phyloP scores from a whole-genome alignment of 2,329 filamentous ascomycete genomes.

The Hymenotorrendiella dingleyae region DNA sequence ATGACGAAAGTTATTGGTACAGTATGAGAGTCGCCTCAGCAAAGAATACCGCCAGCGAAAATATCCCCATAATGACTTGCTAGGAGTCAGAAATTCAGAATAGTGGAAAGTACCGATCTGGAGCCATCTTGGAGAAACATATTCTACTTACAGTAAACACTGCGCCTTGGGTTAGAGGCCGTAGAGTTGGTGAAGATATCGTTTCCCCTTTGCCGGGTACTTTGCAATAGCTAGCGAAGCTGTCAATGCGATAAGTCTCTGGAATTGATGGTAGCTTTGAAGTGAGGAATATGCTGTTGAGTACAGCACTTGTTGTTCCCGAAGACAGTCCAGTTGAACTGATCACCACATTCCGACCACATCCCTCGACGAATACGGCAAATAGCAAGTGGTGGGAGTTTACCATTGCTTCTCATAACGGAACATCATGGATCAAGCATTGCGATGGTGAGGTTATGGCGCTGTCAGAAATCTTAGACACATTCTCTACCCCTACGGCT shows the following conservation, averaged over 20 bases:
- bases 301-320: conserved; percentile 20
- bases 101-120: neutral
- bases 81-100: neutral
- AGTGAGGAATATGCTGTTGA: conserved; percentile 1
- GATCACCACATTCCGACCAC: neutral
- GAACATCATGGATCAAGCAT: conserved; percentile 27
- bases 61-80: conserved; percentile 32
- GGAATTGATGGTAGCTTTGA: conserved; percentile 28
- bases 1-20: conserved; percentile 44
- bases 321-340: conserved; percentile 8
- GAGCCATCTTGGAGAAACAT: conserved; percentile 38
- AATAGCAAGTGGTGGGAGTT: conserved; percentile 29
- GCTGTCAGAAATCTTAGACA: neutral
- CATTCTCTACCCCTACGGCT: neutral
- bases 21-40: conserved; percentile 44
- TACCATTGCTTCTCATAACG: conserved; percentile 24
- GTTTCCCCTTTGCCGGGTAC: conserved; percentile 41
- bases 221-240: conserved; percentile 25
- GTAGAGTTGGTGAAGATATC: conserved; percentile 40
- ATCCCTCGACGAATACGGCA: conserved; percentile 10
- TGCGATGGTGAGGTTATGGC: conserved; percentile 8
- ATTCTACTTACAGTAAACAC: conserved; percentile 42
- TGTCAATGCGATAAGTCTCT: conserved; percentile 10
- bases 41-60: conserved; percentile 38
- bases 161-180: conserved; percentile 47